Base-by-base conservation (phyloP, 2,329 filamentous ascomycete genomes). In the Alternaria arbusti region DNA sequence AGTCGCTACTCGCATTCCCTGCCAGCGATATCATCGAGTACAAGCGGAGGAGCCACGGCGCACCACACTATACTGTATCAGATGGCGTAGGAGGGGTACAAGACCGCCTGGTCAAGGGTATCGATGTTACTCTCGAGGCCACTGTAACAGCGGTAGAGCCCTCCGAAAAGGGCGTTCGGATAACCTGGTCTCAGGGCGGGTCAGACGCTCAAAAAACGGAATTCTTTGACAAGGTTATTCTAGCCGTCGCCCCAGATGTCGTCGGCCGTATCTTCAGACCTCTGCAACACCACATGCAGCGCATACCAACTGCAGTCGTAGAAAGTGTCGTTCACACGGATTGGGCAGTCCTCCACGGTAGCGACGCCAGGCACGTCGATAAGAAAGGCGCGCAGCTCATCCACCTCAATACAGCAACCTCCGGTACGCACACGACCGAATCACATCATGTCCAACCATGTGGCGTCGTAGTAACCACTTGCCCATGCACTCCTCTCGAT, bases 231-330 rank as follows among this genome's bases (percentile, higher is more conserved):
- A 80, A 79, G 3, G 85, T 87, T 1, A 76, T 89, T 23, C 76
- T 89, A 1, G 86, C 86, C 0, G 84, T 88, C 1, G 83, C 86
- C 0, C 87, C 87, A 1, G 82, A 87, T 64, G 82, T 86, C 5
- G 85, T 84, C 0, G 83, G 80, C 6, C 74, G 73, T 6, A 79
- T 89, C 12, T 88, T 85, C 62, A 65, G 73, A 1, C 84, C 84
- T 0, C 67, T 86, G 3, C 64, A 66, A 3, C 54, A 78, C 5
- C 65, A 74, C 4, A 77, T 86, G 66, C 57, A 70, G 1, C 70
- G 70, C n/a, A 83, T 88, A 13, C 86, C 86, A 0, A 86, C 84
- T 0, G 78, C 78, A 4, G 70, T 75, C 2, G 85, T 87, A 0
- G 81, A 85, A 40, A 86, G 84, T 45, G 81, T 86, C 2, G 82